A percentile compares a stretch with the other conserved stretches of the same genome.
Evolutionary conservation across 106 monocot genomes (phyloP).

Genomic region (Allium sativum): DNA sequence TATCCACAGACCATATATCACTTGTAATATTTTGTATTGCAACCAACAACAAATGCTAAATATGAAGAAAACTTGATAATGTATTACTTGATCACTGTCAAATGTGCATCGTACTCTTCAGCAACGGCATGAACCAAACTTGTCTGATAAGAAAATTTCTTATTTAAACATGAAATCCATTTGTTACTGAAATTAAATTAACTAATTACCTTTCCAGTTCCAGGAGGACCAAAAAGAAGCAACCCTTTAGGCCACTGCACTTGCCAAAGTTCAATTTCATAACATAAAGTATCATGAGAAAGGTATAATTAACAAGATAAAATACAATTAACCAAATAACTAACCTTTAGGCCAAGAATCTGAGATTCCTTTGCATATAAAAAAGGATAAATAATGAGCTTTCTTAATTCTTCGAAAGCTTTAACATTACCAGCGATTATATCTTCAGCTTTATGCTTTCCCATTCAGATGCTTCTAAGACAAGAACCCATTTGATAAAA

Average conservation of each 20-base stretch:
- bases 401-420: slow-evolving; percentile 64
- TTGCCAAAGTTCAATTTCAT: background rate
- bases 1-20: background rate
- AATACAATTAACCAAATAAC: no score
- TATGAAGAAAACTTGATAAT: background rate
- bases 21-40: no score
- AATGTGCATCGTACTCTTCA: slow-evolving; percentile 72
- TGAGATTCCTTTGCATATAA: slow-evolving; percentile 45
- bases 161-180: no score
- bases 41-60: no score
- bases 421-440: slow-evolving; percentile 43
- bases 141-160: slow-evolving; percentile 32
- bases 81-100: slow-evolving; percentile 65
- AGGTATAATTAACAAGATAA: no score
- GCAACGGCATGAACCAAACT: slow-evolving; percentile 84
- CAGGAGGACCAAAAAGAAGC: slow-evolving; percentile 79
- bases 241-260: slow-evolving; percentile 84
- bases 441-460: slow-evolving; percentile 60
- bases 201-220: slow-evolving; percentile 76
- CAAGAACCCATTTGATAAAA: no score
- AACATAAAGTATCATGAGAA: no score
- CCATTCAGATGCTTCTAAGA: background rate
- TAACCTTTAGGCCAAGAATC: slow-evolving; percentile 62
- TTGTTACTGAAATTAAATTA: background rate
- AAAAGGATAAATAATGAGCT: slow-evolving; percentile 67